Base-by-base conservation (phyloP, 169 alveolate genomes). In the Plasmodium chabaudi region DNA sequence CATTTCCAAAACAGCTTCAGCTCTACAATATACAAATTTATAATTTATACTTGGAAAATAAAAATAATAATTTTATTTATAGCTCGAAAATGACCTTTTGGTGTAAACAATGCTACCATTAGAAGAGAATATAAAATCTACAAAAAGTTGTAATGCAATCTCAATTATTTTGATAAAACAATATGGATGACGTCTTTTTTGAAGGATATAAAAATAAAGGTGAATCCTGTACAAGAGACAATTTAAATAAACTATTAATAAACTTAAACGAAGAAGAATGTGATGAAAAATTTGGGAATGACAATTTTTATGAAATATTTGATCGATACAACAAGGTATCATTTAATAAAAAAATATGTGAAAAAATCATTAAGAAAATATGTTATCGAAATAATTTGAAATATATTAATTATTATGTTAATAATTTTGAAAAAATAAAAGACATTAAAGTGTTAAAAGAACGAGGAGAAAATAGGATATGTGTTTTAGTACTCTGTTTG, bases 341-440 rank as follows among this genome's bases (percentile, higher is more conserved):
- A 47, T 67, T 59, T 10, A 71, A 55, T 46, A 82, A 55, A 25
- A 51, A 79, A 55, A 82, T 19, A 21, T 70, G 67, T 64, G 72
- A 61, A 67, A 55, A 44, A 23, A 56, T 82, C 15, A 82, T 82
- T 53, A 82, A 56, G 49, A 65, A 82, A 67, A 82, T 82, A 82
- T 82, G 90, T 42, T n/a, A 55, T 55, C 64, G 64, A 15, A 82
- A 82, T 49, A 71, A 67, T 82, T 82, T 82, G 42, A 82, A 67
- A 49, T 51, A 82, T 49, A 15, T 51, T 70, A 67, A 65, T 53
- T 82, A 82, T 47, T 67, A 67, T 46, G 53, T 82, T 21, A 82
- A 82, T 60, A 82, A 82, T 82, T 82, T 34, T 82, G 82, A 82
- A n/a, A 82, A 82, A 67, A 82, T 82, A 82, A 65, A 56, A 68